A percentile compares a stretch with the other conserved stretches of the same genome.
These are phyloP conservation scores for Pseudonitzschia multiseries DNA, from an alignment of 108 stramenopile species.

Conservation along the genomic window DNA sequence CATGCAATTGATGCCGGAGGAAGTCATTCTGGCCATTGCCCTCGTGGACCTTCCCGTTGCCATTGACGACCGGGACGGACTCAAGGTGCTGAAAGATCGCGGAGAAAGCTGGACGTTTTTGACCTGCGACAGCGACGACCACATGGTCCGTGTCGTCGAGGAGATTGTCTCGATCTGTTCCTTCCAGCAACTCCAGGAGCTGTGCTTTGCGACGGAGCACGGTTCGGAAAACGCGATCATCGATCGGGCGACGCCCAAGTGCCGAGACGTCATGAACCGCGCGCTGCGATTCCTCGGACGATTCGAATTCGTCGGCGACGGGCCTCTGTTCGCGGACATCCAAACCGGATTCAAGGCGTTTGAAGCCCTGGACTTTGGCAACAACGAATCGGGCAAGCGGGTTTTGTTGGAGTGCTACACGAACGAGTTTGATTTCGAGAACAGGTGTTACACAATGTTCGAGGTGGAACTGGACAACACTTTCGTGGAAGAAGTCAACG, in stretches of 20 bases:
- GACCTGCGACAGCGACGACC: slow-evolving; percentile 77
- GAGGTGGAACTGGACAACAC: slow-evolving; percentile 35
- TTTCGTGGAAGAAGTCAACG: slow-evolving; percentile 59
- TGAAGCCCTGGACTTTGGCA: slow-evolving; percentile 66
- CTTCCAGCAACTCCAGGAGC: slow-evolving; percentile 64
- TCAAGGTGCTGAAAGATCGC: slow-evolving; percentile 46
- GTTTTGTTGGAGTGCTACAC: slow-evolving; percentile 68
- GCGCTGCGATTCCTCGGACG: slow-evolving; percentile 71
- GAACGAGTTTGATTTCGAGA: slow-evolving; percentile 47
- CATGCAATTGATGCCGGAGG: slow-evolving; percentile 59
- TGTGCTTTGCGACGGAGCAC: slow-evolving; percentile 51
- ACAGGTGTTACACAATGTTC: slow-evolving; percentile 36
- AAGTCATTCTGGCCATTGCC: slow-evolving; percentile 76
- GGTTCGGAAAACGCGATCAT: slow-evolving; percentile 43
- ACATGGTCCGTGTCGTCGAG: slow-evolving; percentile 60
- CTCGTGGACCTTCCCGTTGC: slow-evolving; percentile 81
- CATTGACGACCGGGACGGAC: slow-evolving; percentile 52
- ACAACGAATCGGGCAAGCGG: slow-evolving; percentile 40
- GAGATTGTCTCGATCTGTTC: slow-evolving; percentile 73
- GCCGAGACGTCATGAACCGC: slow-evolving; percentile 46
- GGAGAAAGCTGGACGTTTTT: slow-evolving; percentile 86
- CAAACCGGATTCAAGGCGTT: slow-evolving; percentile 47
- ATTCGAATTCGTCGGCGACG: slow-evolving; percentile 64
- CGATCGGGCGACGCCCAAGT: slow-evolving; percentile 64
- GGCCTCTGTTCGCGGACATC: slow-evolving; percentile 27